These are phyloP conservation scores for Auricularia auricula-judae DNA, from an alignment of 768 basidiomycete genomes.

Conservation along the genomic window DNA sequence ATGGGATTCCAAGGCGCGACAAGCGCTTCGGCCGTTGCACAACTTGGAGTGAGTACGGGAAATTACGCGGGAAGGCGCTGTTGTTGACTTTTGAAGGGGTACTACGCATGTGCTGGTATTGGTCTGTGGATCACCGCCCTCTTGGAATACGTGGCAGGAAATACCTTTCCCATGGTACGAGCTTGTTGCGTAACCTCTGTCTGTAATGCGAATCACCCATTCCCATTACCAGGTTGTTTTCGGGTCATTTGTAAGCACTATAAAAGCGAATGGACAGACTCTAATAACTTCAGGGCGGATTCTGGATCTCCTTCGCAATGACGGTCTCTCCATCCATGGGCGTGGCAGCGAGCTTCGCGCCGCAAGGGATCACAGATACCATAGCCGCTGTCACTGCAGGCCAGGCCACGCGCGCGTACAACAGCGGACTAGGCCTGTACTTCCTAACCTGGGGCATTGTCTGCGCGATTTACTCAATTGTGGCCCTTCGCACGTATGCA, in stretches of 20 bases:
- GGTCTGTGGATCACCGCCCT: constrained; percentile 6
- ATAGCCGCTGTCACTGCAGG: constrained; percentile 4
- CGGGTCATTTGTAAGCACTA: constrained; percentile 4
- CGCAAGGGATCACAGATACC: constrained; percentile 3
- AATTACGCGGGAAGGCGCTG: neutral
- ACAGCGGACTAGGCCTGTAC: constrained; percentile 6
- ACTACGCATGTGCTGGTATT: constrained; percentile 5
- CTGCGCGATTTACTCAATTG: constrained; percentile 4
- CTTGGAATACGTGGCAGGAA: constrained; percentile 6
- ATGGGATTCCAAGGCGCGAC: constrained; percentile 7
- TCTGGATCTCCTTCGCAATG: constrained; percentile 7
- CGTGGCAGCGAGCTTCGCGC: constrained; percentile 7
- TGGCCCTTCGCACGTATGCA: constrained; percentile 7
- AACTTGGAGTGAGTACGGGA: neutral
- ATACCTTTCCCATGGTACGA: constrained; percentile 2
- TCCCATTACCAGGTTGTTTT: constrained; percentile 3
- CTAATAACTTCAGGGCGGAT: constrained; percentile 3
- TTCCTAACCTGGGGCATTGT: constrained; percentile 5
- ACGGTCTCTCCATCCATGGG: constrained; percentile 5
- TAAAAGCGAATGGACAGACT: neutral
- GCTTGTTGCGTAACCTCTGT: no score
- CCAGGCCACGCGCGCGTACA: constrained; percentile 4
- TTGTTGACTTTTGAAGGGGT: neutral
- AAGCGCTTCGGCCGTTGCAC: neutral
- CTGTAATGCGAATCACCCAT: neutral